Base-by-base conservation (phyloP, 2,329 filamentous ascomycete genomes). In the Graphiopsis chlorocephala region DNA sequence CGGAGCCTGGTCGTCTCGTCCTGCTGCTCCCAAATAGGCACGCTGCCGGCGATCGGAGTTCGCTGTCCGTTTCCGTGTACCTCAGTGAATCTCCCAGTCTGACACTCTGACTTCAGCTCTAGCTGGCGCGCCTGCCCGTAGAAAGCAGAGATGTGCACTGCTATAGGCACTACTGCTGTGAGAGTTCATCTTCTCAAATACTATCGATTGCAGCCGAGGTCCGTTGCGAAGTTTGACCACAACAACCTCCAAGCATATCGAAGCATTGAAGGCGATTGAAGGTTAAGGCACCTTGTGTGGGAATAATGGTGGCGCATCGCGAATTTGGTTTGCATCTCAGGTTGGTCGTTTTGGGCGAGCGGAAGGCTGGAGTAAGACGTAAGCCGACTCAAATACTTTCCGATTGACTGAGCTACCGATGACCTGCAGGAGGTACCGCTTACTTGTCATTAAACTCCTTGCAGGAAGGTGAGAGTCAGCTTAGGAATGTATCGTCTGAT, bases 71-170 rank as follows among this genome's bases (percentile, higher is more conserved):
- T 29, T 25, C 31, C 53, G 53, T 33, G 53, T 17, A 38, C 53
- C 53, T 23, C 26, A 28, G 29, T 26, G 35, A 29, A 23, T 28
- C n/a, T n/a, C n/a, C n/a, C n/a, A 7, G 8, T 20, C 55, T 58
- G 12, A 10, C 20, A 23, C n/a, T 26, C 55, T 58, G 55, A 58
- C 55, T 58, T 58, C 55, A 58, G 55, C 55, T 58, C 55, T 58
- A 38, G 15, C 55, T 20, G 28, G n/a, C 33, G 35, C 55, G n/a
- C 31, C 53, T 56, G 53, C 10, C 31, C 53, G 31, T 12, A 38
- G 20, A 25, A 14, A 56, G 29, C 15, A 25, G 31, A 15, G 29
- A 33, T 38, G 29, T 20, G 53, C 53, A 38, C 23, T 38, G 31
- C 55, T 45, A 26, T 56, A 20, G 8, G 31, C 15, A 10, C 28